phyloP scores from a whole-genome alignment of 768 basidiomycete genomes.

The Fomitopsis pulvina region DNA sequence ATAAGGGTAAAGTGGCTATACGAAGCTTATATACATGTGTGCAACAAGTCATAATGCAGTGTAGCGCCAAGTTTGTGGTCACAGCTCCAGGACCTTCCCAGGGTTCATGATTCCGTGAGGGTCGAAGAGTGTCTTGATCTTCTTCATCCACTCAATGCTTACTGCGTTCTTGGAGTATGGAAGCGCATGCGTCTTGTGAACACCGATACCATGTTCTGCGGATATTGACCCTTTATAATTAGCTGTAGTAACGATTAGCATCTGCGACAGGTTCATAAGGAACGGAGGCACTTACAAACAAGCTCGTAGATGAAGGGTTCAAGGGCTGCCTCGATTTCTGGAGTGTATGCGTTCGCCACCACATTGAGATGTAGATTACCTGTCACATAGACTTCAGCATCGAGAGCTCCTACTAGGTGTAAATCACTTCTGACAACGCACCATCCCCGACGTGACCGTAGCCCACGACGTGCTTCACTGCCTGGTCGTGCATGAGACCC shows the following conservation, averaged over 20 bases:
- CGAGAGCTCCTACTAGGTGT: neutral
- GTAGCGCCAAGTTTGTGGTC: too few relatives aligned
- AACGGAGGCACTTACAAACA: conserved; percentile 53
- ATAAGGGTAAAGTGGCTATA: neutral
- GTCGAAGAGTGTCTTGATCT: conserved; percentile 85
- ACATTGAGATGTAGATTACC: conserved; percentile 95
- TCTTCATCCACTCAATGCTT: conserved; percentile 86
- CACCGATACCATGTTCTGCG: conserved; percentile 96
- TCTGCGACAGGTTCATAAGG: neutral
- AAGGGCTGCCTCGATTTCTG: conserved; percentile 78
- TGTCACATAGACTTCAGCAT: conserved; percentile 20
- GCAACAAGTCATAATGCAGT: neutral
- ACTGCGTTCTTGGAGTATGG: conserved; percentile 77
- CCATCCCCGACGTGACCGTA: conserved; percentile 98
- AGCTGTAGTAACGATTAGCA: conserved; percentile 32
- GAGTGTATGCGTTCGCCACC: conserved; percentile 73
- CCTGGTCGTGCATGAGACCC: conserved; percentile 62
- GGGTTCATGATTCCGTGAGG: conserved; percentile 92
- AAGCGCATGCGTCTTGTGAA: conserved; percentile 88
- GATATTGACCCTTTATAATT: conserved; percentile 86
- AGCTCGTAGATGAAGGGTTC: conserved; percentile 96
- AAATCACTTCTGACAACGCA: conserved; percentile 28
- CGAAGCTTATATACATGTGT: neutral
- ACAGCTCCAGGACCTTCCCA: conserved; percentile 59
- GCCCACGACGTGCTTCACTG: conserved; percentile 81